A percentile compares a stretch with the other conserved stretches of the same genome.
Conservation (phyloP, 305 asterid genomes). For the Withania somnifera region DNA sequence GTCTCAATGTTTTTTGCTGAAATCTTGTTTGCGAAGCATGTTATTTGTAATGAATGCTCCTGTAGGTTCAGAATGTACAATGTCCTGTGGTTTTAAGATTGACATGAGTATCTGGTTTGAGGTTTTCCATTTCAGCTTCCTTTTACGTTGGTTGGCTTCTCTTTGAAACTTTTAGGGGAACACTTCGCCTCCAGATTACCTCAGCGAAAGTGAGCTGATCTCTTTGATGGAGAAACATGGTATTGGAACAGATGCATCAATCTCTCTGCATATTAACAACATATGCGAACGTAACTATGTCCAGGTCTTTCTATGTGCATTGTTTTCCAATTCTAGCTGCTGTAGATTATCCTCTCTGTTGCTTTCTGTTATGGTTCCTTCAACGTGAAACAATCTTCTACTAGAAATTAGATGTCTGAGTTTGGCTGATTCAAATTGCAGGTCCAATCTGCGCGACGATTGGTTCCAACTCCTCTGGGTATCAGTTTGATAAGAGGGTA, state of each 20-base stretch:
- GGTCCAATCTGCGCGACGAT: slow-evolving; percentile 81
- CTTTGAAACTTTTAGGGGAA: slow-evolving; percentile 46
- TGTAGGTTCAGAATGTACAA: background rate
- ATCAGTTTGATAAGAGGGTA: slow-evolving; percentile 89
- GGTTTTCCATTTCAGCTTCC: background rate
- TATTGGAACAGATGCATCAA: slow-evolving; percentile 90
- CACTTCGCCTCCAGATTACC: slow-evolving; percentile 74
- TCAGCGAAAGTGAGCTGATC: slow-evolving; percentile 80
- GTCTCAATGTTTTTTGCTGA: background rate
- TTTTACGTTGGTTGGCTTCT: background rate
- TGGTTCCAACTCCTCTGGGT: slow-evolving; percentile 82
- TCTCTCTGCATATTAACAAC: slow-evolving; percentile 85
- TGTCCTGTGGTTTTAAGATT: background rate
- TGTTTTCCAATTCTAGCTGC: background rate
- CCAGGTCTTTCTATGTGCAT: slow-evolving; percentile 43
- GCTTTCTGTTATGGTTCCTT: background rate
- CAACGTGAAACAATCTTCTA: background rate
- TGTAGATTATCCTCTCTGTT: background rate
- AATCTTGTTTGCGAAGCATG: background rate
- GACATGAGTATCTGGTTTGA: background rate
- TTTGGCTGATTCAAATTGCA: slow-evolving; percentile 18
- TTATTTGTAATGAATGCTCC: background rate
- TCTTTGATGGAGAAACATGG: slow-evolving; percentile 87
- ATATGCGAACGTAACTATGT: slow-evolving; percentile 83
- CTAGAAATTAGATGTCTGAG: background rate